Evolutionary conservation across 169 alveolate genomes (phyloP), one percentile per base, ranked within the genome.

Genomic region (Plasmodium inui): DNA sequence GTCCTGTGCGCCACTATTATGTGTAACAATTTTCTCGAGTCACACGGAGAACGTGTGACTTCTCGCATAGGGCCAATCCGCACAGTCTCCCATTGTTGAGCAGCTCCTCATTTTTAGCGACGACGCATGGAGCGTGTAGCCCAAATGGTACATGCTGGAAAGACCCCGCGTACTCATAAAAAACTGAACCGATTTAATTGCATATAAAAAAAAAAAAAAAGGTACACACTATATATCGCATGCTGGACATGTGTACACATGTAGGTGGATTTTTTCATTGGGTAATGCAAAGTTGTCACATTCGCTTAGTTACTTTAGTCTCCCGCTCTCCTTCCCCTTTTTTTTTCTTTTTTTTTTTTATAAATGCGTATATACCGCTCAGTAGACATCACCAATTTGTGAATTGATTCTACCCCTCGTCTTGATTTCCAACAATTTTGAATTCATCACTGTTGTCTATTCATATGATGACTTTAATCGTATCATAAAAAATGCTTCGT

Each of bases 321-420:
- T 46, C 19, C 57, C 19, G 6, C 19, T 46, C 57, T 46, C 19
- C 19, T 28, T 22, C 44, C 44, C 50, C 39, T 22, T 46, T 50
- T 82, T 32, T 82, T 82, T 53, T 81, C 12, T 81, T 55, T 72
- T 39, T 22, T 53, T 57, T 82, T 82, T 82, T 57, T 82, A 10
- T 55, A 72, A 12, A 46, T 55, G 9, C 37, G 41, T 41, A 53
- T 41, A 26, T 39, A 57, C 46, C 70, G 19, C 14, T 57, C 22
- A 82, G 10, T 55, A 8, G 41, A 55, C 53, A 57, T 34, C 44
- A 7, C 67, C 30, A 14, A 53, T 61, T 82, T 82, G 57, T 82
- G 39, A 82, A 82, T 82, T 82, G 41, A 19, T 32, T 50, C 22
- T 34, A 82, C 57, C 26, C 90, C 26, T 55, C 44, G n/a, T 22